Evolutionary conservation across 208 protist genomes (phyloP).

Genomic region (Ichthyophonus hoferi): DNA sequence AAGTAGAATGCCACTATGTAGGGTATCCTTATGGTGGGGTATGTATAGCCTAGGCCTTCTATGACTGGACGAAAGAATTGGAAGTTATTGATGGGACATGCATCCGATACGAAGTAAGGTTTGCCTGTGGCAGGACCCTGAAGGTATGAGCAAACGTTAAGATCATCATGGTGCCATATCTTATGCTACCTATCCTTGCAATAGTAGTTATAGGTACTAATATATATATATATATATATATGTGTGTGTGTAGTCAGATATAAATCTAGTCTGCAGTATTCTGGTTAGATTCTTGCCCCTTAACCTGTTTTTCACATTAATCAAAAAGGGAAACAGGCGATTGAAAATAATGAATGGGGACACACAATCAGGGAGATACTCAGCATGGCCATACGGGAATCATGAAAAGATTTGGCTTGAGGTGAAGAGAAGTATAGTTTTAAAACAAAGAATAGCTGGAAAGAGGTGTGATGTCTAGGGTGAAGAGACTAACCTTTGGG

Average conservation of each 20-base stretch:
- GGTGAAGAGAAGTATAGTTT: no score
- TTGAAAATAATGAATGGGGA: no score
- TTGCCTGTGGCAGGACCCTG: not conserved
- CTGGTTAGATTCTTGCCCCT: no score
- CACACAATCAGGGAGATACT: no score
- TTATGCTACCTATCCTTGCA: no score
- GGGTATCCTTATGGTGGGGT: slow-evolving; percentile 23
- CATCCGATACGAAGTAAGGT: slow-evolving; percentile 51
- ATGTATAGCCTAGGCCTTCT: slow-evolving; percentile 27
- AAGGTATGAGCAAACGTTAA: not conserved
- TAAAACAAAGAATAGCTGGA: not conserved
- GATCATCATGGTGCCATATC: no score
- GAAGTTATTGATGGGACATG: slow-evolving; percentile 49
- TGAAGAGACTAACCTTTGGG: not conserved
- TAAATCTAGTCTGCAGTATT: no score
- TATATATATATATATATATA: not conserved
- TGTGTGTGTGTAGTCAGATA: slow-evolving; percentile 1
- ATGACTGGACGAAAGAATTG: slow-evolving; percentile 45
- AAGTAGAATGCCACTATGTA: slow-evolving; percentile 43
- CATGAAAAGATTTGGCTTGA: no score
- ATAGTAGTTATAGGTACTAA: not conserved
- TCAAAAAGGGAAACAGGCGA: no score
- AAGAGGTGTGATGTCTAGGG: not conserved
- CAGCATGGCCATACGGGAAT: no score
- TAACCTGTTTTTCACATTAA: no score